Evolutionary conservation across 306 rosid species (phyloP), one percentile per base, ranked within the genome.

Genomic region (Casuarina equisetifolia): DNA sequence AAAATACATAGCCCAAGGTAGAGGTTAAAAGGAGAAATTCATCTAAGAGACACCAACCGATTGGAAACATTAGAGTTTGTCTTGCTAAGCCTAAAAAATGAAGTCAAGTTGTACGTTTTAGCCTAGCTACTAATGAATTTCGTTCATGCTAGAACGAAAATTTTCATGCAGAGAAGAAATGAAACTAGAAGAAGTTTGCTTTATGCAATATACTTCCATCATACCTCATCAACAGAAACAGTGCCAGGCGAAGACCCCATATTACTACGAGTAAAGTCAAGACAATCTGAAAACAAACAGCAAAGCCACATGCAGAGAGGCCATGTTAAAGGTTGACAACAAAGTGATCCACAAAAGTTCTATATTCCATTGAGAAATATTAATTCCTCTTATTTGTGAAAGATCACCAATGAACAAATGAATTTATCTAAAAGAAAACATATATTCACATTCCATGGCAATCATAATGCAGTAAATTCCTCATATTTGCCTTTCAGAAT

Each of bases 201-300:
- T 3, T 4, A 64, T 9, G 35, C 50, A 80, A 54, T 44, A 5
- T 40, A 59, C 69, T 62, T 74, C 8, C 0, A 40, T 36, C 62
- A 36, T 83, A 92, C 98, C 98, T 95, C 83, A 82, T 73, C 66
- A 95, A 76, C 72, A 95, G 90, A 83, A 95, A 95, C 78, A 88
- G 45, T 13, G 38, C 92, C 19, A 95, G 90, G 72, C 99, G 99
- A 76, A 95, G 84, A 77, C 96, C 98, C 99, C 99, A 95, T 86
- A 83, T 12, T 64, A 86, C 85, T 50, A 95, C 99, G 81, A 95
- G 93, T 20, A 81, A 74, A 80, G 97, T 83, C 78, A 95, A 86
- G 66, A 92, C 59, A 9, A 91, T 61, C 99, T 95, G 97, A 73
- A 85, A 69, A 59, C n/a, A 64, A 73, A 49, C 17, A 73, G 54